Base-by-base conservation (phyloP, 2,329 filamentous ascomycete species). In the Aspergillus fischeri region DNA sequence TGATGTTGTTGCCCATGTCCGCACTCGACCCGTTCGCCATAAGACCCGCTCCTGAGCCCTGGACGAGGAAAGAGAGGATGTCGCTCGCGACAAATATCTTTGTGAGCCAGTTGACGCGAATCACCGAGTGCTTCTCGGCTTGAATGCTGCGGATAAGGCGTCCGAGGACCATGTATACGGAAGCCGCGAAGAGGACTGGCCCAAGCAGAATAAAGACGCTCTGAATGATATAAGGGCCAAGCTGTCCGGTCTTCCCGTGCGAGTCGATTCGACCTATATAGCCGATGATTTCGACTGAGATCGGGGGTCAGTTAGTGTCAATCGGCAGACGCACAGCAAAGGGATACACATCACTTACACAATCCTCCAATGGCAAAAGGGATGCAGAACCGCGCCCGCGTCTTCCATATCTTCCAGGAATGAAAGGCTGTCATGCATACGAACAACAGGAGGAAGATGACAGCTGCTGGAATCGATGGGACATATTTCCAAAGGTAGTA, bases 51-150 rank as follows among this genome's bases (percentile, higher is more conserved):
- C 67, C 67, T 7, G 53, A 63, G 10, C 54, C 68, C 60, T 81
- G 79, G 27, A 80, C 68, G 42, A 79, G 49, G 63, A 81, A 81
- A 2, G 73, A 77, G 24, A 80, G 62, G 8, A 81, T 70, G 58
- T 82, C 79, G 49, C 79, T 77, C 4, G 65, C 60, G 47, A 81
- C 80, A 60, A 81, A 81, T 3, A 77, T 75, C 24, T 76, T 75
- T 0, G 79, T 81, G 29, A 81, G 68, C 70, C 73, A 79, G 5
- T 68, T 69, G 2, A 74, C 67, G 4, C 73, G 73, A 51, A 80
- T 75, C 70, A 78, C 70, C 3, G 77, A 68, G 2, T 69, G 69
- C 10, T 73, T 65, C 51, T 80, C 78, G 25, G 69, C 74, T 3
- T 77, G 66, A 3, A 75, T 65, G 44, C 72, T 62, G 5, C 68